Base-by-base conservation (phyloP, 179 eudicot genomes). In the Vitellaria paradoxa region DNA sequence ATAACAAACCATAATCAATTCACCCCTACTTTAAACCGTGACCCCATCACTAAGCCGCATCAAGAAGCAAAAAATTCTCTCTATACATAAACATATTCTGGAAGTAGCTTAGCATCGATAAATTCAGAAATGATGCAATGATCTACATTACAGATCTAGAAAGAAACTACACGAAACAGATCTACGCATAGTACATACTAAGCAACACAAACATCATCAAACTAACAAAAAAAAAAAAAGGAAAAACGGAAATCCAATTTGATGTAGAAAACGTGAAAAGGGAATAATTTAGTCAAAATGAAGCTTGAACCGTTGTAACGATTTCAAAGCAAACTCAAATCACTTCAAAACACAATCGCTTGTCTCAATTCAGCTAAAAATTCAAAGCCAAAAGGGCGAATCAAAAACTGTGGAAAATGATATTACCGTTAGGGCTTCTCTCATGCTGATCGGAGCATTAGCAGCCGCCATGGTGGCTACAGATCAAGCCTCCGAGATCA, bases 371-470 rank as follows among this genome's bases (percentile, higher is more conserved):
- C 73, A 71, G 65, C 9, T 55, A 12, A 21, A 30, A 30, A 30
- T 30, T 30, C 37, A 30, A 30, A 30, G 37, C 37, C 1, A 30
- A 30, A 30, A 30, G 37, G 37, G 37, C 37, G 2, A 30, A 30
- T 30, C 37, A 30, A 30, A 30, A 30, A 30, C 37, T 0, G 37
- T 30, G 37, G 37, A 45, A 64, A 12, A 57, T 53, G 47, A 8
- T 20, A 73, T 80, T 80, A 93, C 98, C 93, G 98, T 93, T 23
- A 93, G 86, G 75, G 90, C 85, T 84, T 93, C 98, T 55, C 87
- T 87, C 97, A 93, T 93, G 67, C 86, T 82, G 85, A 93, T 92
- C 83, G 98, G 98, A 49, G 98, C 97, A 81, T 87, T 93, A 4
- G 98, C 95, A 62, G 98, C 93, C 86, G 98, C 98, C 98, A 93